Conservation (phyloP, 169 alveolate species). For the Cystoisospora suis region DNA sequence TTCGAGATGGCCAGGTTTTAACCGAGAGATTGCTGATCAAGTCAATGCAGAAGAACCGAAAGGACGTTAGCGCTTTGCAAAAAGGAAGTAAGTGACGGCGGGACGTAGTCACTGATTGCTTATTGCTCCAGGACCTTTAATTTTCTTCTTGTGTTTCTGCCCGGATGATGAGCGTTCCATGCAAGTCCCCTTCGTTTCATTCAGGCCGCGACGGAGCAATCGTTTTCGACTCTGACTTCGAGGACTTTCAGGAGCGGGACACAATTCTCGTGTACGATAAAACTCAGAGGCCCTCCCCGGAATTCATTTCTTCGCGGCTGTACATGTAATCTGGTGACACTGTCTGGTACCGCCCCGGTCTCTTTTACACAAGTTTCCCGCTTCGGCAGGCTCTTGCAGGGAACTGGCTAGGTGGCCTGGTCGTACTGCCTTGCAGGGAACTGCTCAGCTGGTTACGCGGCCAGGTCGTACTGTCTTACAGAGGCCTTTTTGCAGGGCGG, state of each 20-base stretch:
- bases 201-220: constrained; percentile 56
- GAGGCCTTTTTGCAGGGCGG: too few relatives aligned
- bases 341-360: too few relatives aligned
- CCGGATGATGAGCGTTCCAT: neutral
- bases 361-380: too few relatives aligned
- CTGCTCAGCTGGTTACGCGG: too few relatives aligned
- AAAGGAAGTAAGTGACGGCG: constrained; percentile 29
- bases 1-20: neutral
- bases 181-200: too few relatives aligned
- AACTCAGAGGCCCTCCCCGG: constrained; percentile 27
- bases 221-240: constrained; percentile 34
- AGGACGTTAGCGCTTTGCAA: neutral
- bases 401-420: too few relatives aligned
- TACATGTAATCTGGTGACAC: neutral
- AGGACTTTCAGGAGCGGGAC: constrained; percentile 37
- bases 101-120: neutral
- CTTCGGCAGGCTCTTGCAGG: too few relatives aligned
- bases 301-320: constrained; percentile 3
- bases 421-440: too few relatives aligned
- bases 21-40: constrained; percentile 23
- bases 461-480: too few relatives aligned
- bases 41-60: constrained; percentile 48
- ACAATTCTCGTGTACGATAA: constrained; percentile 2
- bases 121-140: too few relatives aligned
- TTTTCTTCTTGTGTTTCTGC: neutral